Base-by-base conservation (phyloP, 208 protist genomes). In the Leptomonas pyrrhocoris region DNA sequence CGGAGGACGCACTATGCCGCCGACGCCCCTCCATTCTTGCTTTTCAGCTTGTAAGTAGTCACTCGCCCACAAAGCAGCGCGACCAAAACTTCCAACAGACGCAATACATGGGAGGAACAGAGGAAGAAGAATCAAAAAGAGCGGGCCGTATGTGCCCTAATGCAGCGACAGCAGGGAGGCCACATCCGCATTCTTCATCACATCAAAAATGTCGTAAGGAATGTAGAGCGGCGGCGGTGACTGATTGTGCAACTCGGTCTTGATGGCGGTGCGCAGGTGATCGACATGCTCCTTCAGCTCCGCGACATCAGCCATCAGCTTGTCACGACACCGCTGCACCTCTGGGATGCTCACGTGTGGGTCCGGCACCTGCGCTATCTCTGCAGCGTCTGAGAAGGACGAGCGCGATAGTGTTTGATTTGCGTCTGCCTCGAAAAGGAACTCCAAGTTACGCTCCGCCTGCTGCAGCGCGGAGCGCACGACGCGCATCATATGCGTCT, bases 141-240 rank as follows among this genome's bases (percentile, higher is more conserved):
- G 12, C 21, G 15, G 38, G 30, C 6, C 13, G 4, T 15, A 1
- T 5, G 28, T 19, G 3, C 43, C 4, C 58, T 50, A 80, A 49
- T 15, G 13, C 42, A 73, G 60, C 9, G 73, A 61, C 11, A 79
- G 40, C 28, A 64, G 28, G 34, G 31, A 64, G 27, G 45, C 77
- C n/a, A 81, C 11, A 15, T 59, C 56, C 3, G 40, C 66, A 1
- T 16, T 18, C 25, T 62, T 74, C 68, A 89, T 58, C 38, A 75
- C 51, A 4, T 74, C 34, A 28, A 84, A 71, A 19, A 58, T 72
- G 2, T 46, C 43, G 23, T 73, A 50, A 40, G 57, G 42, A 30
- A 91, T 70, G 59, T 86, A 91, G 6, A 91, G 65, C 21, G 85
- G 82, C 0, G 60, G 69, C 9, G 77, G 77, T n/a, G 66, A 42